Conservation (phyloP, 805 yeast species). For the Candida piceae region DNA sequence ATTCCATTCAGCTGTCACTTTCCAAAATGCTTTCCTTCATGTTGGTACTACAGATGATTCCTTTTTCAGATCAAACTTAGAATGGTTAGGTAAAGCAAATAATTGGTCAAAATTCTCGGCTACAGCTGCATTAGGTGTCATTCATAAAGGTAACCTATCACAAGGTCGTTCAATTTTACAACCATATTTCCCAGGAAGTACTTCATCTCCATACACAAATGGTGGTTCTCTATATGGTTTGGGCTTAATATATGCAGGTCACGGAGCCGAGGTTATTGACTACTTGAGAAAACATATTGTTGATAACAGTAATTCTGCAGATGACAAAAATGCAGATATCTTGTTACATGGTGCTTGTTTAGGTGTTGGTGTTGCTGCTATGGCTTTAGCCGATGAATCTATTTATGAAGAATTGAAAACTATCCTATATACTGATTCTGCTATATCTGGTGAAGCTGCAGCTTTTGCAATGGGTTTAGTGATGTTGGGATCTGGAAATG, state of each 20-base stretch:
- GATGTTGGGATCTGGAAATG: conserved; percentile 86
- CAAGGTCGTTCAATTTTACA: conserved; percentile 83
- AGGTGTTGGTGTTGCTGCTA: conserved; percentile 94
- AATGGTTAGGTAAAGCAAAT: conserved; percentile 96
- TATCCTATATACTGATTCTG: conserved; percentile 84
- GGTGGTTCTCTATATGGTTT: conserved; percentile 94
- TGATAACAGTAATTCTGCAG: conserved; percentile 42
- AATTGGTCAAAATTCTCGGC: conserved; percentile 98
- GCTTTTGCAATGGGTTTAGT: conserved; percentile 94
- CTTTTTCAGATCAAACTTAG: conserved; percentile 83
- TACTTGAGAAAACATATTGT: conserved; percentile 70
- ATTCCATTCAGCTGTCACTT: conserved; percentile 93
- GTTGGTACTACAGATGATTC: conserved; percentile 95
- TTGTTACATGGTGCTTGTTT: conserved; percentile 92
- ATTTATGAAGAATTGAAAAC: conserved; percentile 79
- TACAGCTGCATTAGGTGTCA: conserved; percentile 96
- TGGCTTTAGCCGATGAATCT: conserved; percentile 76
- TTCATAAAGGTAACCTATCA: conserved; percentile 89
- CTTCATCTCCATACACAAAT: conserved; percentile 81
- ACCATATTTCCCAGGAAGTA: conserved; percentile 83
- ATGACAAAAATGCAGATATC: conserved; percentile 63
- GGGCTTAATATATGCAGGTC: conserved; percentile 94
- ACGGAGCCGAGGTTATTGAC: conserved; percentile 81
- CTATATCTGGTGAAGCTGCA: conserved; percentile 93
- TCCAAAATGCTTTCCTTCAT: conserved; percentile 90